Evolutionary conservation across 1,284 basidiomycete species (phyloP).

Genomic region (Porogramme epimiltina): DNA sequence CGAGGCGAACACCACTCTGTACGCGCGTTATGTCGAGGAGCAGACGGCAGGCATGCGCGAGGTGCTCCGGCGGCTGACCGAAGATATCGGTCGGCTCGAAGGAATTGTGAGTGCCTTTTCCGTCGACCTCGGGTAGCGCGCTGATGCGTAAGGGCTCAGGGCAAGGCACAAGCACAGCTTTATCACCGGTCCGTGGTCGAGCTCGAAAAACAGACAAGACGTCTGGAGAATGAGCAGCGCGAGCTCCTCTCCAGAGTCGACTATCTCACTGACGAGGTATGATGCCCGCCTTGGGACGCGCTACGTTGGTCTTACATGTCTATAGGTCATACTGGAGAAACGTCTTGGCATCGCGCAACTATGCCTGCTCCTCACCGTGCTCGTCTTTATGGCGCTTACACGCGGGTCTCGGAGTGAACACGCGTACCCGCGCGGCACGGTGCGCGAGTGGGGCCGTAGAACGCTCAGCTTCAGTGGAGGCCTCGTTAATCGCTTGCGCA

Average conservation of each 20-base stretch:
- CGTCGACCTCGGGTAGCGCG: neutral
- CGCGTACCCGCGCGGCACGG: conserved; percentile 18
- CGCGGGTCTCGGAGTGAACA: conserved; percentile 66
- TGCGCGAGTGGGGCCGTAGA: conserved; percentile 55
- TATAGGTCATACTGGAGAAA: conserved; percentile 80
- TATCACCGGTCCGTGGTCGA: conserved; percentile 68
- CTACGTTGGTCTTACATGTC: neutral
- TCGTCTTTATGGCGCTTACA: conserved; percentile 84
- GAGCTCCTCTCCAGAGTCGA: conserved; percentile 70
- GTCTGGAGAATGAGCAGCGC: conserved; percentile 70
- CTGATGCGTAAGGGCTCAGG: conserved; percentile 42
- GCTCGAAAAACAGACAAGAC: conserved; percentile 68
- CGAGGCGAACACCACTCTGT: conserved; percentile 88
- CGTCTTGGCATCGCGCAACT: conserved; percentile 83
- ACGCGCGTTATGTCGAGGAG: conserved; percentile 89
- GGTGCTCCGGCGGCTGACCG: conserved; percentile 76
- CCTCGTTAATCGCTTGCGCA: conserved; percentile 47
- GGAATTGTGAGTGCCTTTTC: conserved; percentile 60
- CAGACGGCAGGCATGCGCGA: conserved; percentile 81
- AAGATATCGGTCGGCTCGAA: conserved; percentile 79
- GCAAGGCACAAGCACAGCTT: conserved; percentile 65
- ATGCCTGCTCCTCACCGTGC: conserved; percentile 73
- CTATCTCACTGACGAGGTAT: conserved; percentile 75
- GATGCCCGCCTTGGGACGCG: too few species aligned
- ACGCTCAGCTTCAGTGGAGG: conserved; percentile 58